Base-by-base conservation (phyloP, 345 rosid genomes). In the Citrus trifoliata region DNA sequence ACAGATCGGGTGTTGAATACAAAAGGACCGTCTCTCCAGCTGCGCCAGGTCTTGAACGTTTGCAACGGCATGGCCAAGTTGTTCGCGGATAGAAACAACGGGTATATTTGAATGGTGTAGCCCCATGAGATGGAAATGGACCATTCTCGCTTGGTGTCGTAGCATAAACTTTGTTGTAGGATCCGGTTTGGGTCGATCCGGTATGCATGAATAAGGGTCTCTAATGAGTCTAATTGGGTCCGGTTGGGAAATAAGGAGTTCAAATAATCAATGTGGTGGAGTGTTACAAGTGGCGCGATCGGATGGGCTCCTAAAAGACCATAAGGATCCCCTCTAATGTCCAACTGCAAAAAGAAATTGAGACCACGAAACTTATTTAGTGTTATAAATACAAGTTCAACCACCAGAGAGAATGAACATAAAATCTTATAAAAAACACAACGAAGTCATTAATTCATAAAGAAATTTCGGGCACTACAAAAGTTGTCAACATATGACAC, bases 291-390 rank as follows among this genome's bases (percentile, higher is more conserved):
- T 2, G 98, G 97, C 6, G 88, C 80, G 27, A 85, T 46, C 2
- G 98, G 98, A 75, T 95, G 98, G 21, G 98, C 97, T 22, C 93
- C 90, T n/a, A 93, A 78, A 14, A 85, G 83, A 28, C 98, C 98
- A 62, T 83, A 95, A 7, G 93, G 87, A 70, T 87, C 87, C 73
- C 92, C 98, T 80, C 91, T 86, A 18, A 95, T 88, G 75, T 95
- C 98, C 71, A 92, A 78, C 98, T 95, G 91, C 70, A 78, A 71
- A 33, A 63, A 68, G 60, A 64, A 16, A 68, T 10, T n/a, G 10
- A 24, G 24, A 67, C 42, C 25, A 58, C 1, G 32, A 1, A 71
- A 40, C 46, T 40, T 40, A 35, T 3, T 3, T 10, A 5, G 7
- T 14, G 2, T 69, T 42, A 5, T 18, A 21, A 67, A 18, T 16